Conservation (phyloP, 768 basidiomycete genomes). For the Phanerochaete sordida region DNA sequence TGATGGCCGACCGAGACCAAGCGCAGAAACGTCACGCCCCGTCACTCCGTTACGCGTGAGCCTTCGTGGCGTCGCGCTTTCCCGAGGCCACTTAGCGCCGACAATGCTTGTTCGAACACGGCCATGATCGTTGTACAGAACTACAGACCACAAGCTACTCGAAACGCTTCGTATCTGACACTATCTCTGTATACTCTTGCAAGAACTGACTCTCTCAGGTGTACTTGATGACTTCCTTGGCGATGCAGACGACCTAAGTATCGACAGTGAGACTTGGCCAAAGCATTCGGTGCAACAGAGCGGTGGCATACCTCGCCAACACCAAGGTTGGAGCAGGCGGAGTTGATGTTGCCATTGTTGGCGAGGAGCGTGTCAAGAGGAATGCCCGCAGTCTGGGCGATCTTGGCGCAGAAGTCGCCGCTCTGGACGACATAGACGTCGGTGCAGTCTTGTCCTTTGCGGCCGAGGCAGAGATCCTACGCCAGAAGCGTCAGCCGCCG, state of each 20-base stretch:
- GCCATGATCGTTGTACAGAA: no score
- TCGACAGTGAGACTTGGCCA: background rate
- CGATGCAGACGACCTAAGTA: constrained; percentile 18
- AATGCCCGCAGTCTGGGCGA: constrained; percentile 41
- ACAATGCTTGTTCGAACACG: no score
- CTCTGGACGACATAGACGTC: constrained; percentile 42
- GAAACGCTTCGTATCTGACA: no score
- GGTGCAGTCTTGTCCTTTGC: constrained; percentile 51
- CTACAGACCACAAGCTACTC: no score
- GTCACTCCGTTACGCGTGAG: no score
- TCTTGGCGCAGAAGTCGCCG: constrained; percentile 49
- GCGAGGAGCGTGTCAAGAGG: constrained; percentile 41
- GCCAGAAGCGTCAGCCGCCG: background rate
- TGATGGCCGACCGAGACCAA: no score
- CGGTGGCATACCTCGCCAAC: constrained; percentile 45
- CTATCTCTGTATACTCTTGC: no score
- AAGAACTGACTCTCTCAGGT: no score
- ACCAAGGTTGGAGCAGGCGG: constrained; percentile 51
- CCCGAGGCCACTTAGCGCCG: no score
- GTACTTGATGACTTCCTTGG: constrained; percentile 10
- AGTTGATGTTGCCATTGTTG: constrained; percentile 67
- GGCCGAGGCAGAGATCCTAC: constrained; percentile 54
- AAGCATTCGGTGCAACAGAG: background rate
- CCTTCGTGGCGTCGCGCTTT: no score
- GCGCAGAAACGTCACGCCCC: no score